Conservation (phyloP, 148 eudicot species). For the Amaranthus hypochondriacus region DNA sequence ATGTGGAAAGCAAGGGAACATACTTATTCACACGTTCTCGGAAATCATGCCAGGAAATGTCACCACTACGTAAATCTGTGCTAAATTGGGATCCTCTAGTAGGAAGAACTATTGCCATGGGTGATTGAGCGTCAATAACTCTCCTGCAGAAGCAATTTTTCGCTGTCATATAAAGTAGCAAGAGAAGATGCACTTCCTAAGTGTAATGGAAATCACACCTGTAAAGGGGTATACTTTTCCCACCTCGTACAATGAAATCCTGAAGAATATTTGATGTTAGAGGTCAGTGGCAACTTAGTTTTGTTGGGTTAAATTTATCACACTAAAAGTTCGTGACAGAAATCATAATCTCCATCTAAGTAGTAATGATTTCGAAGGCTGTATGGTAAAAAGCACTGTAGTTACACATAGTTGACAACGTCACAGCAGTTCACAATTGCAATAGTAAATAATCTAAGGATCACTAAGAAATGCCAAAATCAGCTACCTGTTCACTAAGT, state of each 20-base stretch:
- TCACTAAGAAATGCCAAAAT: background rate
- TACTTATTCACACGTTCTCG: conserved; percentile 51
- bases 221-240: conserved; percentile 76
- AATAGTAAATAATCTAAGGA: background rate
- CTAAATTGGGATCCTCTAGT: conserved; percentile 33
- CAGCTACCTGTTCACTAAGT: background rate
- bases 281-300: background rate
- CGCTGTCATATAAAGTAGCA: conserved; percentile 6
- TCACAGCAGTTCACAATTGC: background rate
- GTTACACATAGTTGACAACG: background rate
- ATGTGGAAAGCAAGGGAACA: conserved; percentile 14
- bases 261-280: conserved; percentile 21
- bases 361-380: background rate
- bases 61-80: conserved; percentile 59
- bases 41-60: conserved; percentile 77
- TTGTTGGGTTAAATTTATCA: too few relatives aligned
- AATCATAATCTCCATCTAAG: background rate
- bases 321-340: background rate
- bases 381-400: background rate
- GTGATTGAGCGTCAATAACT: conserved; percentile 87
- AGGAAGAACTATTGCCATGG: conserved; percentile 67
- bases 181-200: background rate
- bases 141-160: conserved; percentile 45
- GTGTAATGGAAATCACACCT: conserved; percentile 34
- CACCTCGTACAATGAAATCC: conserved; percentile 84